phyloP scores from a whole-genome alignment of 495 filamentous ascomycete species.

The Rusavskia elegans region DNA sequence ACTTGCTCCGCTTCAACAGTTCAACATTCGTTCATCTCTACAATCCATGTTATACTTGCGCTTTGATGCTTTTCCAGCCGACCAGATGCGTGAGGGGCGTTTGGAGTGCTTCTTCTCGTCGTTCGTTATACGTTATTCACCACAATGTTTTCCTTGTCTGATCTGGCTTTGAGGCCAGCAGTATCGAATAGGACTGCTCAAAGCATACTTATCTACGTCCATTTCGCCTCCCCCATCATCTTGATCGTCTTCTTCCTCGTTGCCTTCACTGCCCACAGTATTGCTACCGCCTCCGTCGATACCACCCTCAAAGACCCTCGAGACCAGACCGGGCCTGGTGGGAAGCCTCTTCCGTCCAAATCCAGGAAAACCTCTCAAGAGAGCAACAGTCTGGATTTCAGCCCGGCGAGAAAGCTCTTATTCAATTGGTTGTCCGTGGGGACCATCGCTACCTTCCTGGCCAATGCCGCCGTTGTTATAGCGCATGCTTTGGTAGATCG shows the following conservation, averaged over 20 bases:
- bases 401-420: constrained; percentile 39
- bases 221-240: constrained; percentile 49
- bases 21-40: not conserved
- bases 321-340: constrained; percentile 48
- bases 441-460: constrained; percentile 55
- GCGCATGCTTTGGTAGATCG: constrained; percentile 51
- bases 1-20: not conserved
- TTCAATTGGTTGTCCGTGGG: constrained; percentile 61
- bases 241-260: constrained; percentile 52
- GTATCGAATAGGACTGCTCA: constrained; percentile 18
- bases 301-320: constrained; percentile 17
- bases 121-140: not conserved
- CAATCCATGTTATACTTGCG: not conserved
- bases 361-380: constrained; percentile 13
- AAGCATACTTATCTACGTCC: constrained; percentile 33
- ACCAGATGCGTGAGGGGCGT: not conserved
- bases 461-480: constrained; percentile 58
- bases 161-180: constrained; percentile 1
- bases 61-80: not conserved
- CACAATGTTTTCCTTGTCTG: not conserved
- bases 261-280: constrained; percentile 46
- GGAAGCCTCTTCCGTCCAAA: constrained; percentile 58
- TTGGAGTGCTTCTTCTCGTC: not conserved
- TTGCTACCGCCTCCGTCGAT: constrained; percentile 27
- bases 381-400: constrained; percentile 32